Evolutionary conservation across 192 early-diverging fungal genomes (phyloP).

Genomic region (Umbelopsis sp.): DNA sequence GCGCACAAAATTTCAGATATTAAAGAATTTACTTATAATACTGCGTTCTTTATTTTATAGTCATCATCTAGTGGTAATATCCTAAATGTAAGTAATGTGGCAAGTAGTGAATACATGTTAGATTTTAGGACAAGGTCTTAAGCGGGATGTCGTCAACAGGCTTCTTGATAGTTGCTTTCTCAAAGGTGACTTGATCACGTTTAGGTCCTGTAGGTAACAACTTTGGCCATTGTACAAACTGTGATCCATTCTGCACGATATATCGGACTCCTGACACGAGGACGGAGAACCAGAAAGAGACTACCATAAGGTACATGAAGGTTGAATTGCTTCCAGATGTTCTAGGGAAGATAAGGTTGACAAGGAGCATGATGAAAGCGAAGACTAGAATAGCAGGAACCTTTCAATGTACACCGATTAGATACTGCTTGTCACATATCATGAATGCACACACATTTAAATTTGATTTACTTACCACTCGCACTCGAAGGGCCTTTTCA

Average conservation of each 20-base stretch:
- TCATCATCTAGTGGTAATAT: background rate
- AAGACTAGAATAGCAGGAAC: slow-evolving; percentile 39
- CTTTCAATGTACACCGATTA: background rate
- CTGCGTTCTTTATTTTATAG: background rate
- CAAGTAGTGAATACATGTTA: background rate
- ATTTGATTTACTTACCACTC: slow-evolving; percentile 40
- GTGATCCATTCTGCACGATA: slow-evolving; percentile 44
- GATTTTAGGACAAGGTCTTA: background rate
- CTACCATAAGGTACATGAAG: slow-evolving; percentile 38
- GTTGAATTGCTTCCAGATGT: slow-evolving; percentile 24
- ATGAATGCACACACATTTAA: background rate
- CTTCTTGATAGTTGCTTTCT: background rate
- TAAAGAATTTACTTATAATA: no score
- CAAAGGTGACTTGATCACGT: background rate
- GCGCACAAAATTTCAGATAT: no score
- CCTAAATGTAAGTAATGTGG: background rate
- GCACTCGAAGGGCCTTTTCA: slow-evolving; percentile 58
- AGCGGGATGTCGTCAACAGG: background rate
- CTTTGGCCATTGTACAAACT: slow-evolving; percentile 56
- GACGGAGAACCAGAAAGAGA: slow-evolving; percentile 50
- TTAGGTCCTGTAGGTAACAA: slow-evolving; percentile 36
- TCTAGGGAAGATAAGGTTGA: slow-evolving; percentile 50
- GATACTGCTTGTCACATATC: background rate
- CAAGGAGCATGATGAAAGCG: slow-evolving; percentile 53
- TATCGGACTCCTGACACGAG: slow-evolving; percentile 43